Evolutionary conservation across 2,329 filamentous ascomycete species (phyloP).

Genomic region (Diaporthe sp.): DNA sequence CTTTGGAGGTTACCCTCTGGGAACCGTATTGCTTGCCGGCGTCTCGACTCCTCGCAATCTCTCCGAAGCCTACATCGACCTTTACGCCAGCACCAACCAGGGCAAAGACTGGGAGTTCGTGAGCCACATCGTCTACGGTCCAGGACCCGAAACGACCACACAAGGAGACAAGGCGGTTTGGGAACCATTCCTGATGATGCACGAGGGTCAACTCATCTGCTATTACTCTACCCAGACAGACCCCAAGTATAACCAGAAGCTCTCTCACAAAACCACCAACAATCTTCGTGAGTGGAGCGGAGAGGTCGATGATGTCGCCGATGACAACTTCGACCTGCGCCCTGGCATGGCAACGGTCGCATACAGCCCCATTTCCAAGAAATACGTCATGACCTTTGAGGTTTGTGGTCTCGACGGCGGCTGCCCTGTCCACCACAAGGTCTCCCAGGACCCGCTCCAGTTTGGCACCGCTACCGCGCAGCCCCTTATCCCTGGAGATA

Average conservation of each 20-base stretch:
- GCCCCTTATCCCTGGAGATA: background rate
- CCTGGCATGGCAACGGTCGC: slow-evolving; percentile 78
- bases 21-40: slow-evolving; percentile 74
- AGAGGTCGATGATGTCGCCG: slow-evolving; percentile 73
- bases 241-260: slow-evolving; percentile 75
- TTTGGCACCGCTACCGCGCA: background rate
- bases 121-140: slow-evolving; percentile 73
- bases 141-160: slow-evolving; percentile 69
- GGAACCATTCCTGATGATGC: slow-evolving; percentile 76
- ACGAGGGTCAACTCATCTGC: slow-evolving; percentile 71
- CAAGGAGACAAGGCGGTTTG: slow-evolving; percentile 77
- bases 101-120: slow-evolving; percentile 76
- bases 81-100: slow-evolving; percentile 74
- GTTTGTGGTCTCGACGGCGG: slow-evolving; percentile 44
- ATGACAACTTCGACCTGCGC: slow-evolving; percentile 70
- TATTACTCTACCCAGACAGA: slow-evolving; percentile 82
- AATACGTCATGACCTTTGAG: slow-evolving; percentile 75
- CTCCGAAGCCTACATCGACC: slow-evolving; percentile 75
- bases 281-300: slow-evolving; percentile 72
- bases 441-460: background rate
- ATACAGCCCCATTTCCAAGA: slow-evolving; percentile 66
- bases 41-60: slow-evolving; percentile 68
- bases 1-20: slow-evolving; percentile 70
- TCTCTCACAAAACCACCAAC: slow-evolving; percentile 72
- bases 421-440: slow-evolving; percentile 20